phyloP scores from a whole-genome alignment of 2,329 filamentous ascomycete genomes.

The Blumeria graminis region DNA sequence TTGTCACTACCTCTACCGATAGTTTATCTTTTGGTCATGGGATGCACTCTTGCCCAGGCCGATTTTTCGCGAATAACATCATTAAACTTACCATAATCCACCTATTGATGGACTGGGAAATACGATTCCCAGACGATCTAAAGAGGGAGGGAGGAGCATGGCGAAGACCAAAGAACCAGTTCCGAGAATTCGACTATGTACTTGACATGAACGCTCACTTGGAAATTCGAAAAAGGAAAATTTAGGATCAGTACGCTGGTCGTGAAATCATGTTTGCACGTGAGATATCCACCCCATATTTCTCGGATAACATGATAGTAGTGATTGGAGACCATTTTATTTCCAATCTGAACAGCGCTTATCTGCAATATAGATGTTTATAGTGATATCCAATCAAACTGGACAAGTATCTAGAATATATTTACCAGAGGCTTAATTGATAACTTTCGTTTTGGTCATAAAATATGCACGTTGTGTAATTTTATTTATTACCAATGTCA shows the following conservation, averaged over 20 bases:
- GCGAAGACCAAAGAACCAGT: neutral
- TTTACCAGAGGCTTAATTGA: too few species aligned
- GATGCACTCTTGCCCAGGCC: slow-evolving; percentile 20
- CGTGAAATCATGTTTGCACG: too few species aligned
- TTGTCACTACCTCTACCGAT: slow-evolving; percentile 15
- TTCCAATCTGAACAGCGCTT: too few species aligned
- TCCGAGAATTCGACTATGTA: neutral
- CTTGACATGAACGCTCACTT: neutral
- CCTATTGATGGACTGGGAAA: slow-evolving; percentile 16
- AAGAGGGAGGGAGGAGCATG: slow-evolving; percentile 27
- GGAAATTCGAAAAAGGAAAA: neutral
- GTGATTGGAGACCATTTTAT: too few species aligned
- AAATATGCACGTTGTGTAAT: too few species aligned
- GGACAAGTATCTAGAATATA: too few species aligned
- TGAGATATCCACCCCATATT: too few species aligned
- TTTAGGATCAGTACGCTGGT: neutral
- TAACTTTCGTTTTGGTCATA: too few species aligned
- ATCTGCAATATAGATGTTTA: too few species aligned
- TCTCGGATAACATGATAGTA: too few species aligned
- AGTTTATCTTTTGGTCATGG: slow-evolving; percentile 18
- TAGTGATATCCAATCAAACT: too few species aligned
- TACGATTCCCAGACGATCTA: slow-evolving; percentile 3
- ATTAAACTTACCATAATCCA: slow-evolving; percentile 17
- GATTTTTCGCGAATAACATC: slow-evolving; percentile 19
- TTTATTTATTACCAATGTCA: too few species aligned